A percentile compares a stretch with the other conserved stretches of the same genome.
phyloP scores from a whole-genome alignment of 1,139 yeast genomes.

The Candida buenavistaensis region DNA sequence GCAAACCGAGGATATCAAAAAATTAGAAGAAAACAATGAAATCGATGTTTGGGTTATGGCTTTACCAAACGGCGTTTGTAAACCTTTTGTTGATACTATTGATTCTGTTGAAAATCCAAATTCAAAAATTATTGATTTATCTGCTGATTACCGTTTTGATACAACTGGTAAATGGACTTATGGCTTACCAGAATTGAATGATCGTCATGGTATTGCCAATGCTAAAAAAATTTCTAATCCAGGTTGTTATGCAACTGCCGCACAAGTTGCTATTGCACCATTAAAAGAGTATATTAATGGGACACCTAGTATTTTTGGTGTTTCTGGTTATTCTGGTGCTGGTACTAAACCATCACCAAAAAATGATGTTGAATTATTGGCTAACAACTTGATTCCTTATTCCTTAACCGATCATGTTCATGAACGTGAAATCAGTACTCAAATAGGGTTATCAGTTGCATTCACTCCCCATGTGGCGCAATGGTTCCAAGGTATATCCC shows the following conservation, averaged over 20 bases:
- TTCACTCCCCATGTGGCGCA: conserved; percentile 97
- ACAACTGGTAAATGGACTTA: conserved; percentile 85
- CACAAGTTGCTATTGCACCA: conserved; percentile 92
- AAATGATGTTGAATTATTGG: conserved; percentile 74
- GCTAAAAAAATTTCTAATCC: conserved; percentile 93
- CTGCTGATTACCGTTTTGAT: conserved; percentile 96
- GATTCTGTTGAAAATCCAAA: conserved; percentile 58
- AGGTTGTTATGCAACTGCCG: conserved; percentile 98
- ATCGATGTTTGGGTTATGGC: conserved; percentile 99
- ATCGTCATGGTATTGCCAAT: conserved; percentile 62
- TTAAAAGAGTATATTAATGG: conserved; percentile 63
- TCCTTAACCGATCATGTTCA: conserved; percentile 95
- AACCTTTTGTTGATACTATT: conserved; percentile 94
- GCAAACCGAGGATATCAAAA: conserved; percentile 80
- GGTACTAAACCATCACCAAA: conserved; percentile 98
- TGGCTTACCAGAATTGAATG: conserved; percentile 84
- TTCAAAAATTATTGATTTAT: conserved; percentile 84
- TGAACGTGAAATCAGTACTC: conserved; percentile 85
- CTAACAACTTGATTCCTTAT: conserved; percentile 89
- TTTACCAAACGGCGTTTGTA: conserved; percentile 95
- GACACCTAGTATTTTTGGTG: conserved; percentile 86
- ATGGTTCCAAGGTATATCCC: conserved; percentile 98
- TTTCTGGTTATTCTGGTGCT: conserved; percentile 98
- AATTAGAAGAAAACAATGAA: conserved; percentile 70
- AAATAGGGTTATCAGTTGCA: conserved; percentile 76